Base-by-base conservation (phyloP, 129 eudicot genomes). In the Ambrosia artemisiifolia region DNA sequence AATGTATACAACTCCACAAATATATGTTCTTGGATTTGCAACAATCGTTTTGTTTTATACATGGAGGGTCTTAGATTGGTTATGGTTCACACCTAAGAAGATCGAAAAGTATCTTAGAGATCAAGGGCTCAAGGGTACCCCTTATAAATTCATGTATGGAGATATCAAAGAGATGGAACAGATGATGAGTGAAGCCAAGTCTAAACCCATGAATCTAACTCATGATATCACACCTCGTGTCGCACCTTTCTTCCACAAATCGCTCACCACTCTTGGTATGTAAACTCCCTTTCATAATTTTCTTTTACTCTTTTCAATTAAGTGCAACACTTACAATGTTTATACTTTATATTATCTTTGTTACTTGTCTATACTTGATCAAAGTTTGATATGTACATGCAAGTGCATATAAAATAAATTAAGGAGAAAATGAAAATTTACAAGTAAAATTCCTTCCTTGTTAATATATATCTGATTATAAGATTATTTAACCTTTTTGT, bases 21-120 rank as follows among this genome's bases (percentile, higher is more conserved):
- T 40, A 6, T 40, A 10, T 2, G 44, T 40, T 40, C 44, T 40
- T 40, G 44, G 11, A 40, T 10, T 40, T 40, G 44, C 44, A 40
- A 40, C 44, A 40, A 40, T 40, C 44, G 7, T 40, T 10, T 40
- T 40, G 44, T 40, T 71, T 10, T 71, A 6, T 57, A 36, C 18
- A 42, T 72, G 56, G 77, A 60, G 44, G 47, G 16, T 59, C 11
- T 63, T 50, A 8, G 63, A 63, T 63, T 56, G 43, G 70, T 51
- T 74, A 50, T 74, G 78, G 78, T 74, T 74, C 6, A 43, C 16
- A 60, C 72, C 66, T 28, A 70, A 19, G 67, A 78, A 67, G 68
- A 68, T 32, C 32, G 82, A 71, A 32, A 78, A 18, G 78, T 51
- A 3, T 47, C 47, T 74, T 6, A 36, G 78, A 46, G 30, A 34